Evolutionary conservation across 257 asterid genomes (phyloP), one percentile per base, ranked within the genome.

Genomic region (Penstemon barbatus): DNA sequence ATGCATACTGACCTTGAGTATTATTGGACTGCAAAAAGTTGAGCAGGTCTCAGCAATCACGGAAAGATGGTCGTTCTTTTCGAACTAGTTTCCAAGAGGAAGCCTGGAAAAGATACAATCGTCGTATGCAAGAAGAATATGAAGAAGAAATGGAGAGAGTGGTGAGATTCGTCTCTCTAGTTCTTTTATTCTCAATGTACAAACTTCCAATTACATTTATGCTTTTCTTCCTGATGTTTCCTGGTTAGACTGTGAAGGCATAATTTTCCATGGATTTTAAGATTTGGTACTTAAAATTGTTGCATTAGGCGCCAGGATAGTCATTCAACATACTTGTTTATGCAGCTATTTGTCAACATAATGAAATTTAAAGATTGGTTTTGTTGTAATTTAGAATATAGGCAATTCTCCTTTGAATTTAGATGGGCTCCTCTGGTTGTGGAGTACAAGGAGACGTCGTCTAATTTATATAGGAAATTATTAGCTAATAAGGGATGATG

Each of bases 121-220:
- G 87, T 0, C 87, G 96, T 70, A 78, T 87, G 95, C 96, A 79
- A 81, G 99, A 93, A 79, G 96, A 90, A 84, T 80, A 86, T 48
- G 99, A 90, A 87, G 99, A 93, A 80, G 99, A 90, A 86, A 82
- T 85, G 94, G 99, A 90, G 82, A 85, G 97, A 91, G 89, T 93
- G 90, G 99, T 93, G 68, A 72, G 95, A 59, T 72, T 70, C 39
- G 36, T 62, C 36, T 79, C 40, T 46, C 4, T 64, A 50, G 69
- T 59, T 63, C 61, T 42, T 25, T 48, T 44, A 57, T 57, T 7
- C 58, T 52, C 38, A 37, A 46, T 53, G 49, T 52, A 63, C 66
- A 15, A 15, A 15, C 18, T 15, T 15, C 18, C 18, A 15, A 15
- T 15, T 15, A 15, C 18, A 15, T 19, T 62, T 52, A 15, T 25